A percentile compares a stretch with the other conserved stretches of the same genome.
Conservation (phyloP, 352 stramenopile species). For the Phytophthora sp. region DNA sequence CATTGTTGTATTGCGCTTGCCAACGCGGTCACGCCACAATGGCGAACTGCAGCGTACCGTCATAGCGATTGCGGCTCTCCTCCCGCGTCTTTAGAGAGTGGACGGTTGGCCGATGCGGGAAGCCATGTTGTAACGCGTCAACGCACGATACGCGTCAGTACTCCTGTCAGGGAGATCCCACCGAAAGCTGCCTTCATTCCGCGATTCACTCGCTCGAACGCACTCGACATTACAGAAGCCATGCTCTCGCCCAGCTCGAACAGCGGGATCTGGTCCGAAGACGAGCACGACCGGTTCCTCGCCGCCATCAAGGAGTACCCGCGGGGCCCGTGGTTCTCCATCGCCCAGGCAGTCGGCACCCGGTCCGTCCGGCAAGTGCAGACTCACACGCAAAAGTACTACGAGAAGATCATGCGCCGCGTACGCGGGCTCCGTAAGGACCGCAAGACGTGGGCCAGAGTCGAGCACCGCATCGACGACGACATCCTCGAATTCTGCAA, state of each 20-base stretch:
- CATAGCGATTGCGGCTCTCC: not conserved
- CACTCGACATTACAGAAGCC: no score
- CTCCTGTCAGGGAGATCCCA: not conserved
- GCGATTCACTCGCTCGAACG: no score
- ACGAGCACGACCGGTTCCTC: slow-evolving; percentile 67
- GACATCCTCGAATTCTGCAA: slow-evolving; percentile 54
- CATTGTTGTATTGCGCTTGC: no score
- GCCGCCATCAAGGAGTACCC: slow-evolving; percentile 52
- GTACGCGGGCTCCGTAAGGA: slow-evolving; percentile 63
- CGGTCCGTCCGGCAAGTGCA: slow-evolving; percentile 69
- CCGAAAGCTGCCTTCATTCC: not conserved
- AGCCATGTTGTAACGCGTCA: not conserved
- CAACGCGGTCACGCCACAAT: no score
- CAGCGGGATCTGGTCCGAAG: slow-evolving; percentile 55
- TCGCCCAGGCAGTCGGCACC: slow-evolving; percentile 49
- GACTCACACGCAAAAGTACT: slow-evolving; percentile 70
- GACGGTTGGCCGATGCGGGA: not conserved
- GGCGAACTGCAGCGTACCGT: no score
- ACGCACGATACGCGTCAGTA: not conserved
- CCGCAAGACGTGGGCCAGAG: slow-evolving; percentile 47
- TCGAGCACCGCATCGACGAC: slow-evolving; percentile 64
- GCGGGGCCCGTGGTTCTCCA: slow-evolving; percentile 44
- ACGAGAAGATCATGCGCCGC: slow-evolving; percentile 75
- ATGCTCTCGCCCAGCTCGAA: no score
- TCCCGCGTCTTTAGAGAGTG: not conserved